phyloP scores from a whole-genome alignment of 805 yeast genomes.

The Ogataea nakhonphanomensis region DNA sequence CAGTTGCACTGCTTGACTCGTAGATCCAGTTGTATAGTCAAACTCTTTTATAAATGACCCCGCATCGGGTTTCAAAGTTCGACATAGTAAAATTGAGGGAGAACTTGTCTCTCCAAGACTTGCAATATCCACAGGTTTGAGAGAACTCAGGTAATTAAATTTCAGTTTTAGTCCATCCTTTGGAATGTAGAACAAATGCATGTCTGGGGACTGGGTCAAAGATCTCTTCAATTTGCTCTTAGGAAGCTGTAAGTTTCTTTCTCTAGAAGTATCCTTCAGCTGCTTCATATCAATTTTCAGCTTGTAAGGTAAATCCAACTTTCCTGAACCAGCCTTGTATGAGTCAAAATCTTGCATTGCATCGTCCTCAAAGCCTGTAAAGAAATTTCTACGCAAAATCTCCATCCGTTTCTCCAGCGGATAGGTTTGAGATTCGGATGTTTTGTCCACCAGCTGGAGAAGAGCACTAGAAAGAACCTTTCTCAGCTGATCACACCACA shows the following conservation, averaged over 20 bases:
- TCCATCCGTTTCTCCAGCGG: slow-evolving; percentile 55
- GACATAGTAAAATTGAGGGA: slow-evolving; percentile 31
- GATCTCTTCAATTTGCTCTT: slow-evolving; percentile 19
- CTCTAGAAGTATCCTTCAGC: slow-evolving; percentile 29
- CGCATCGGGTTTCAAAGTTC: slow-evolving; percentile 20
- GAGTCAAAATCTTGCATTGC: slow-evolving; percentile 29
- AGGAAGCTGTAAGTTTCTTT: slow-evolving; percentile 30
- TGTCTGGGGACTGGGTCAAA: slow-evolving; percentile 25
- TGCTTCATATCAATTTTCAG: slow-evolving; percentile 34
- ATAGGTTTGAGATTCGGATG: slow-evolving; percentile 46
- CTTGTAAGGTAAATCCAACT: slow-evolving; percentile 18
- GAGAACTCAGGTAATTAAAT: slow-evolving; percentile 31
- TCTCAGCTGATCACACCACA: slow-evolving; percentile 92
- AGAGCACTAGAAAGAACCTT: slow-evolving; percentile 56
- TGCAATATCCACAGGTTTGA: slow-evolving; percentile 27
- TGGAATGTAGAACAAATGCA: slow-evolving; percentile 34
- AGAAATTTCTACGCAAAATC: slow-evolving; percentile 42
- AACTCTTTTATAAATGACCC: slow-evolving; percentile 22
- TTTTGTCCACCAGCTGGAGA: slow-evolving; percentile 54
- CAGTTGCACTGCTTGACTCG: slow-evolving; percentile 36
- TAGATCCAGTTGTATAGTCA: slow-evolving; percentile 38
- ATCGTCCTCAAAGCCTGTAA: slow-evolving; percentile 56
- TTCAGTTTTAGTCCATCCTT: slow-evolving; percentile 28
- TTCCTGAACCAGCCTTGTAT: slow-evolving; percentile 18
- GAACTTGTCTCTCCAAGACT: slow-evolving; percentile 20